These are phyloP conservation scores for Nicotiana sylvestris DNA, from an alignment of 257 asterid species.

Conservation along the genomic window DNA sequence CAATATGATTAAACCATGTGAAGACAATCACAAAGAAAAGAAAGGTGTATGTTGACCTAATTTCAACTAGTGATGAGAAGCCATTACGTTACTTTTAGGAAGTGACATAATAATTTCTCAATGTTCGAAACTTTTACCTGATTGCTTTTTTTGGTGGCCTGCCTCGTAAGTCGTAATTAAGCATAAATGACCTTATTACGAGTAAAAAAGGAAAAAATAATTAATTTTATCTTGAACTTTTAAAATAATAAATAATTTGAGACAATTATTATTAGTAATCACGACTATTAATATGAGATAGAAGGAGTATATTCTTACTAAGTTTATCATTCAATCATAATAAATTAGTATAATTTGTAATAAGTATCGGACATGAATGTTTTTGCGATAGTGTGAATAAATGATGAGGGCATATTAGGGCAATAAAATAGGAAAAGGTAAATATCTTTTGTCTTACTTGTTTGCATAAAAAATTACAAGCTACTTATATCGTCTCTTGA, in stretches of 20 bases:
- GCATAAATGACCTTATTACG: not conserved
- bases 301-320: too few relatives aligned
- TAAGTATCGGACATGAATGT: too few relatives aligned
- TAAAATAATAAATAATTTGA: too few relatives aligned
- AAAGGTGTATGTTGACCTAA: not conserved
- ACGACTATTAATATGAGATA: too few relatives aligned
- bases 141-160: not conserved
- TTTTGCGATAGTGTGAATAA: too few relatives aligned
- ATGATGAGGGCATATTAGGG: not conserved
- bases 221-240: too few relatives aligned
- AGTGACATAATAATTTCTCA: conserved; percentile 13
- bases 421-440: not conserved
- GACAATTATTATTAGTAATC: too few relatives aligned
- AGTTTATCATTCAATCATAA: too few relatives aligned
- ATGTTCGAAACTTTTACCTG: not conserved
- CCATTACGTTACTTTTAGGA: not conserved
- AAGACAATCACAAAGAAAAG: conserved; percentile 1
- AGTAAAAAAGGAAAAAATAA: too few relatives aligned
- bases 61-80: conserved; percentile 10
- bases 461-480: not conserved
- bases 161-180: not conserved
- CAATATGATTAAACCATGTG: conserved; percentile 16
- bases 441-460: not conserved
- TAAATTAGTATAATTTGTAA: too few relatives aligned
- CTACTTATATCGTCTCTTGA: not conserved